phyloP scores from a whole-genome alignment of 2,329 filamentous ascomycete genomes.

The Microsporum audouinii region DNA sequence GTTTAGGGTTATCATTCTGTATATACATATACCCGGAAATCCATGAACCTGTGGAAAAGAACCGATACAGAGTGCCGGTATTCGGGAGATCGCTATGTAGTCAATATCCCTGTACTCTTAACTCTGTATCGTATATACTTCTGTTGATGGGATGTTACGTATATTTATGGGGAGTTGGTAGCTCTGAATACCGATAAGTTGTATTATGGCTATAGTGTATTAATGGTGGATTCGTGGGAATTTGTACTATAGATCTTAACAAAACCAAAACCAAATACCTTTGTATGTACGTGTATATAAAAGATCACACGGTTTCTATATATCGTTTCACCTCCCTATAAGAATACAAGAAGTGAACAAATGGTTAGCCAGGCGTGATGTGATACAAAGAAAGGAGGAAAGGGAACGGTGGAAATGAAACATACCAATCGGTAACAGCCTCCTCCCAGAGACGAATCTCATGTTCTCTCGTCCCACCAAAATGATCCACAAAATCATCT shows the following conservation, averaged over 20 bases:
- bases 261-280: neutral
- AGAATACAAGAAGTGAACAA: constrained; percentile 6
- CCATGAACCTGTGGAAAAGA: neutral
- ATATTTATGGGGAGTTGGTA: too few relatives aligned
- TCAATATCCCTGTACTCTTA: too few relatives aligned
- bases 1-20: neutral
- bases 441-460: constrained; percentile 88
- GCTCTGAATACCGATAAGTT: too few relatives aligned
- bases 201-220: too few relatives aligned
- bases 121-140: too few relatives aligned
- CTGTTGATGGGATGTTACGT: too few relatives aligned
- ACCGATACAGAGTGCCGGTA: neutral
- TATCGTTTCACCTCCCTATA: constrained; percentile 64
- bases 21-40: constrained; percentile 3
- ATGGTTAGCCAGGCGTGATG: neutral
- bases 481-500: constrained; percentile 92
- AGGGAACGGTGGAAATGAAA: constrained; percentile 18
- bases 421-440: constrained; percentile 91
- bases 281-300: neutral
- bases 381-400: neutral
- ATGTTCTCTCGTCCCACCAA: constrained; percentile 80
- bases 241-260: too few relatives aligned
- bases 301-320: constrained; percentile 56
- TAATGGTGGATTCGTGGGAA: too few relatives aligned
- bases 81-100: neutral